Evolutionary conservation across 306 rosid species (phyloP).

Genomic region (Prunus mira): DNA sequence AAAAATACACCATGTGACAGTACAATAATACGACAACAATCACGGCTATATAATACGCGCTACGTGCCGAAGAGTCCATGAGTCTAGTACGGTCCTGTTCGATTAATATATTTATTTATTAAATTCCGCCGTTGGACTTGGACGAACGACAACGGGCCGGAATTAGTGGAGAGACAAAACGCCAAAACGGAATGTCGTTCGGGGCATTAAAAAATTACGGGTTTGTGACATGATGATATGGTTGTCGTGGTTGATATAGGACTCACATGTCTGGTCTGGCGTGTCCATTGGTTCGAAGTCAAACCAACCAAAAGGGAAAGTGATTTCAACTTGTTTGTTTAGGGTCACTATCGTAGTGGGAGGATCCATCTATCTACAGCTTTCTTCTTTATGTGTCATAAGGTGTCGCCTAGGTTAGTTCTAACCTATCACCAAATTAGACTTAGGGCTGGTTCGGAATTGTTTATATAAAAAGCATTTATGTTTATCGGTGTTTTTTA

Average conservation of each 20-base stretch:
- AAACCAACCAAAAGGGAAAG: neutral
- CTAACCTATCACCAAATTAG: neutral
- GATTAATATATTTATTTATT: neutral
- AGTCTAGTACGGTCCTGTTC: neutral
- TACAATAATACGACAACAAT: neutral
- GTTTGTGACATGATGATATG: neutral
- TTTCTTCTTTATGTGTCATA: neutral
- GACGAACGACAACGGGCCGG: neutral
- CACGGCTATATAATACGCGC: neutral
- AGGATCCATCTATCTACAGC: neutral
- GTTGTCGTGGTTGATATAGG: neutral
- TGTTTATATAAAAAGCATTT: no score
- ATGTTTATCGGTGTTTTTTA: rapidly evolving
- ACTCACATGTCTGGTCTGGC: neutral
- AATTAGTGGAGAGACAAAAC: neutral
- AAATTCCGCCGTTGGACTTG: neutral
- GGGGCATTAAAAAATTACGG: neutral
- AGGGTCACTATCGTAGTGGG: neutral
- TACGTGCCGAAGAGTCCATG: neutral
- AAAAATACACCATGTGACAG: neutral
- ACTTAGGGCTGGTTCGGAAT: neutral
- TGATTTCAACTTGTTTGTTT: neutral
- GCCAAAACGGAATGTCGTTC: neutral
- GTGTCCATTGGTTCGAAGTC: neutral
- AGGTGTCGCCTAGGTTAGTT: neutral